Evolutionary conservation across 306 rosid species (phyloP), one percentile per base, ranked within the genome.

Genomic region (Dalbergia oliveri): DNA sequence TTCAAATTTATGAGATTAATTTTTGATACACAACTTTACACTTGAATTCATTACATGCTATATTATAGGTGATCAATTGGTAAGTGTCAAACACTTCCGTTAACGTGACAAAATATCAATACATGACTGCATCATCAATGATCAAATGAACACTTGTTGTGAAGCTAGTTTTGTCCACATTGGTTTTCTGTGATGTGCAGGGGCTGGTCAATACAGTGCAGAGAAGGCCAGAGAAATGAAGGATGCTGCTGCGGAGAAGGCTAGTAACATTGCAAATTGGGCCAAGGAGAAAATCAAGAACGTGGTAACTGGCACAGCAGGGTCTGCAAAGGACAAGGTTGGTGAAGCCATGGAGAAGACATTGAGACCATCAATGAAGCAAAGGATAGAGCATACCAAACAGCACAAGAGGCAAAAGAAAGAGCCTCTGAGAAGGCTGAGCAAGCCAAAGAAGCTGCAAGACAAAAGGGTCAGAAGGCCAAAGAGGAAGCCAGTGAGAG

Each of bases 151-250:
- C 41, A 4, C 41, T 49, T 5, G n/a, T 16, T 57, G 5, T 12
- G 12, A 49, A 82, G 15, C 57, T 37, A 44, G 23, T 23, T 62
- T 65, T 49, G 37, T 43, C 3, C 11, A 6, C 47, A 43, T 33
- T n/a, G 13, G 18, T 11, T 58, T 11, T 65, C 21, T 16, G 5
- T 58, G 44, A 53, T 51, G 69, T 18, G 19, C 89, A 94, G 97
- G 84, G n/a, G 76, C 87, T 3, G 86, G 90, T 1, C 64, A 89
- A 19, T 87, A 82, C 73, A 60, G 76, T 16, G 81, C 87, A 11
- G 91, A 87, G 6, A 87, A 88, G 81, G 89, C 83, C 0, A 86
- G 80, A 67, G 76, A 86, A 3, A 62, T 77, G 66, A 85, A 80
- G 37, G 81, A 82, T 1, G 71, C 79, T 1, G 86, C 94, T 5